Percentiles rank a stretch among this genome's conserved stretches.
These are phyloP conservation scores for Musa troglodytarum DNA, from an alignment of 176 grass and related monocot genomes.

Conservation along the genomic window DNA sequence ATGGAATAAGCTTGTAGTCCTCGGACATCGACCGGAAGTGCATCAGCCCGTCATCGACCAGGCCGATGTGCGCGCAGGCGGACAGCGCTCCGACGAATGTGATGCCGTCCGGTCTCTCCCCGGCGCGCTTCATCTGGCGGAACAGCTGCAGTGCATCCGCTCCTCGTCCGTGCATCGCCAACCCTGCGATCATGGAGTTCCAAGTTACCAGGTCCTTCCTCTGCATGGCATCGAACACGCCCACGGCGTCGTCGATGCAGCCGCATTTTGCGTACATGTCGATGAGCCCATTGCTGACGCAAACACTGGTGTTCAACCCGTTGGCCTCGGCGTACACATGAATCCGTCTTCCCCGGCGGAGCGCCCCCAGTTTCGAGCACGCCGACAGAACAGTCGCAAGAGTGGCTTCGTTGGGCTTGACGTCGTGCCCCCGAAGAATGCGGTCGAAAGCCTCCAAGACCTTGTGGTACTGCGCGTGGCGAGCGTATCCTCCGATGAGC, in stretches of 20 bases:
- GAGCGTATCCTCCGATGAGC: slow-evolving; percentile 2
- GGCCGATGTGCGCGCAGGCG: slow-evolving; percentile 19
- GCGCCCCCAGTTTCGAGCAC: slow-evolving; percentile 4
- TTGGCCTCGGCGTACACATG: slow-evolving; percentile 5
- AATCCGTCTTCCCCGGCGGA: slow-evolving; percentile 19
- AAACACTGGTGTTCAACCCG: slow-evolving; percentile 1
- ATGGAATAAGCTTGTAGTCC: slow-evolving; percentile 4
- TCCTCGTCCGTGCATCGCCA: slow-evolving; percentile 16
- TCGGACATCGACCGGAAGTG: slow-evolving; percentile 9
- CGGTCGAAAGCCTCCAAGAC: not conserved
- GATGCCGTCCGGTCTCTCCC: slow-evolving; percentile 13
- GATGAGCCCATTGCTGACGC: slow-evolving; percentile 14
- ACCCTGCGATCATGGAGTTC: slow-evolving; percentile 20
- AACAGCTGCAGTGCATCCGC: slow-evolving; percentile 17
- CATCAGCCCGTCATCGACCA: slow-evolving; percentile 3
- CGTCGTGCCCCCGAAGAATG: not conserved
- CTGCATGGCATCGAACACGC: not conserved
- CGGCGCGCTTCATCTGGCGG: not conserved
- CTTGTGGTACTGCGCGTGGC: not conserved
- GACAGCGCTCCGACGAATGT: slow-evolving; percentile 14
- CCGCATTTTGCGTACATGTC: slow-evolving; percentile 25
- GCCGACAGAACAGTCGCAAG: slow-evolving; percentile 12
- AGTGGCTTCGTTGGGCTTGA: slow-evolving; percentile 14
- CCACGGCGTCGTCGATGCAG: slow-evolving; percentile 4
- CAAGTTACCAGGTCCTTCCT: slow-evolving; percentile 15